phyloP scores from a whole-genome alignment of 2,329 filamentous ascomycete species.

The Penicillium sp. region DNA sequence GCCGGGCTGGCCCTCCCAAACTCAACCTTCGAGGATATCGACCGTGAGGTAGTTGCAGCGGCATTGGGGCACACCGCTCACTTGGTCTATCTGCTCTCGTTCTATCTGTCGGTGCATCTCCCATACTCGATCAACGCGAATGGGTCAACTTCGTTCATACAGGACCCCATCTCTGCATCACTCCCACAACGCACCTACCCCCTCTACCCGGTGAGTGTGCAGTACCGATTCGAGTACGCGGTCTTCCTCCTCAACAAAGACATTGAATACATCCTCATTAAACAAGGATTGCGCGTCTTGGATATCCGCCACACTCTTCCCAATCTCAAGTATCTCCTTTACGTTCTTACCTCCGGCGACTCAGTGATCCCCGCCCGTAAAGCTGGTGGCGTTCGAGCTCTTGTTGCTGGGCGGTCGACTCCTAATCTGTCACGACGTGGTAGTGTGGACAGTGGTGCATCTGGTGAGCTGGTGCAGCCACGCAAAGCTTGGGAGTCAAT shows the following conservation, averaged over 20 bases:
- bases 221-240: constrained; percentile 92
- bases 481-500: constrained; percentile 28
- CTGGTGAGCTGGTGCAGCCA: constrained; percentile 31
- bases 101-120: constrained; percentile 74
- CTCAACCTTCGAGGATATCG: constrained; percentile 67
- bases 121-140: constrained; percentile 75
- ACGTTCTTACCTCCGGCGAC: constrained; percentile 80
- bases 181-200: constrained; percentile 71
- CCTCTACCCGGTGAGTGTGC: constrained; percentile 70
- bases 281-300: constrained; percentile 73
- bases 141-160: constrained; percentile 72
- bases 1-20: constrained; percentile 77
- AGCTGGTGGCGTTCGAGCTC: constrained; percentile 53
- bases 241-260: constrained; percentile 97
- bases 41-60: constrained; percentile 71
- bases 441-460: constrained; percentile 43
- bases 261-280: constrained; percentile 69
- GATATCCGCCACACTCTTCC: constrained; percentile 91
- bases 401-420: constrained; percentile 41
- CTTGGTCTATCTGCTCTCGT: constrained; percentile 72
- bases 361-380: constrained; percentile 59
- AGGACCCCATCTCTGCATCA: constrained; percentile 65
- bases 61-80: constrained; percentile 79
- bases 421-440: constrained; percentile 40
- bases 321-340: constrained; percentile 89